These are phyloP conservation scores for Alternaria longipes DNA, from an alignment of 2,329 filamentous ascomycete species.

Conservation along the genomic window DNA sequence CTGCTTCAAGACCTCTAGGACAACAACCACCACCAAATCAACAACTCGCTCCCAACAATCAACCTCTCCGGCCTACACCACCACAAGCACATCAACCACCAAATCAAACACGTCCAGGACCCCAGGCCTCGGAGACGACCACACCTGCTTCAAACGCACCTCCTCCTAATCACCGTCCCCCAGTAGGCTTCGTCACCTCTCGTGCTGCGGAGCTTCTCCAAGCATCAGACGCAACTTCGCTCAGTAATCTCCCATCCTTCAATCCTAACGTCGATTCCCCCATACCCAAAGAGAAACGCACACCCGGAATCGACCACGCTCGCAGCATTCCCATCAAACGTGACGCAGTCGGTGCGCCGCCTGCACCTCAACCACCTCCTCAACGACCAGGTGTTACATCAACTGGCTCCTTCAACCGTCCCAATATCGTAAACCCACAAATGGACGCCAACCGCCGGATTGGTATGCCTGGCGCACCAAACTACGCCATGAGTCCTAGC, in stretches of 20 bases:
- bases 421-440: constrained; percentile 60
- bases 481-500: constrained; percentile 53
- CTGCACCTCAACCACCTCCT: constrained; percentile 22
- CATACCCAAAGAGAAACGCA: constrained; percentile 78
- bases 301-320: constrained; percentile 83
- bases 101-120: constrained; percentile 25
- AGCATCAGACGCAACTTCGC: constrained; percentile 40
- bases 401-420: constrained; percentile 26
- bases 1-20: constrained; percentile 25
- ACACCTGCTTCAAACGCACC: constrained; percentile 24
- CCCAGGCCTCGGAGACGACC: constrained; percentile 20
- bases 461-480: constrained; percentile 57
- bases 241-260: constrained; percentile 53
- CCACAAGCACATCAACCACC: constrained; percentile 34
- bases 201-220: constrained; percentile 55
- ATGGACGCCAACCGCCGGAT: constrained; percentile 58
- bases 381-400: constrained; percentile 24
- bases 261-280: constrained; percentile 66
- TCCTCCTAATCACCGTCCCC: constrained; percentile 34
- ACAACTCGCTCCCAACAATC: constrained; percentile 31
- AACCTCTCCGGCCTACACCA: constrained; percentile 36
- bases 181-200: constrained; percentile 58
- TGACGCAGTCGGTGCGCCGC: constrained; percentile 46
- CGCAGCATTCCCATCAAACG: constrained; percentile 76
- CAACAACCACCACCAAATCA: constrained; percentile 33